Conservation (phyloP, 2,329 filamentous ascomycete genomes). For the Trichoderma sp. region DNA sequence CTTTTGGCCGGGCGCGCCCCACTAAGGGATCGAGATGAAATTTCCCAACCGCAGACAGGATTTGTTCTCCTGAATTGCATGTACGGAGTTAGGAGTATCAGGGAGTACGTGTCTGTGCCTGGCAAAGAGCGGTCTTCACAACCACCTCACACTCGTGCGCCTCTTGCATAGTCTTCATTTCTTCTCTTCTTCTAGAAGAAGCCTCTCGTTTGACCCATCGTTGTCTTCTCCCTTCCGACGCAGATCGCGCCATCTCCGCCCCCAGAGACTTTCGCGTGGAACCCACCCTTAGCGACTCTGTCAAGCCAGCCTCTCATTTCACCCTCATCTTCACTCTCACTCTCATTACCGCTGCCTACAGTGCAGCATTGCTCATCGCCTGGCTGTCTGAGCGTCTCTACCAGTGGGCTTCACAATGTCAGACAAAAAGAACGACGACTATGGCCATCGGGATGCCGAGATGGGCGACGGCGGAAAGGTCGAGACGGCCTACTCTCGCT, state of each 20-base stretch:
- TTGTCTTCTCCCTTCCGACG: constrained; percentile 2
- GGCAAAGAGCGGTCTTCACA: constrained; percentile 24
- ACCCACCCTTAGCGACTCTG: constrained; percentile 14
- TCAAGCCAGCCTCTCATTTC: constrained; percentile 11
- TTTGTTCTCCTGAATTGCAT: constrained; percentile 25
- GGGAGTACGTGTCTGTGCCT: constrained; percentile 23
- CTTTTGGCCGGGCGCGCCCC: constrained; percentile 2
- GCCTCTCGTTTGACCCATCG: constrained; percentile 20
- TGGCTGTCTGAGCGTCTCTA: neutral
- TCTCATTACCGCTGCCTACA: neutral
- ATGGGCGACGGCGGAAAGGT: constrained; percentile 51
- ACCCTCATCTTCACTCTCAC: neutral
- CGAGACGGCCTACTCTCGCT: constrained; percentile 41
- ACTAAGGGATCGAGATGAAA: constrained; percentile 26
- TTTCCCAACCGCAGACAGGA: constrained; percentile 23
- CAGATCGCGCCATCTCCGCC: constrained; percentile 12
- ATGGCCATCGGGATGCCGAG: constrained; percentile 69
- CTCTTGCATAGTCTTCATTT: constrained; percentile 21
- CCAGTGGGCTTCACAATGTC: constrained; percentile 57
- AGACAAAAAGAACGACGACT: constrained; percentile 88
- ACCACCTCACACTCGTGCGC: constrained; percentile 11
- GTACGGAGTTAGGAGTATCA: constrained; percentile 25
- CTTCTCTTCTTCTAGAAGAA: constrained; percentile 22
- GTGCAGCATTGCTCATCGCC: neutral
- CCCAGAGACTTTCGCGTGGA: constrained; percentile 10